Evolutionary conservation across 495 filamentous ascomycete genomes (phyloP).

Genomic region (Arthonia radiata): DNA sequence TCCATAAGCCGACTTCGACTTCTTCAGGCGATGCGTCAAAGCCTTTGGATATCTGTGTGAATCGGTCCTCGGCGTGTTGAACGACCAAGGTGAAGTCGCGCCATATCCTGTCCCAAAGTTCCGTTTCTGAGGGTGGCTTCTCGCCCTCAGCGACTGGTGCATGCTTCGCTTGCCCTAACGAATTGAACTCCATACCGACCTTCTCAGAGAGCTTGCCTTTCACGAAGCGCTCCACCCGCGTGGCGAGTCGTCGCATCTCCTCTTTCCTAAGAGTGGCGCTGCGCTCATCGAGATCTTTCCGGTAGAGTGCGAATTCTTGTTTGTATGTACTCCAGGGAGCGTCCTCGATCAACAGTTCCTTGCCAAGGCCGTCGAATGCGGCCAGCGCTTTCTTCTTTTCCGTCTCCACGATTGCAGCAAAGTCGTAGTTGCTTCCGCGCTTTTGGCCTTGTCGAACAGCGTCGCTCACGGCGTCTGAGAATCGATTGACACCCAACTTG

Average conservation of each 20-base stretch:
- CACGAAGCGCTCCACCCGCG: slow-evolving; percentile 78
- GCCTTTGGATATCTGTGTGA: slow-evolving; percentile 66
- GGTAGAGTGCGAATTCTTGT: slow-evolving; percentile 31
- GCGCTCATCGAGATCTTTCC: slow-evolving; percentile 71
- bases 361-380: slow-evolving; percentile 53
- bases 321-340: slow-evolving; percentile 57
- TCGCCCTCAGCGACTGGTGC: slow-evolving; percentile 58
- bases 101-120: slow-evolving; percentile 95
- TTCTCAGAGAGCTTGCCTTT: slow-evolving; percentile 64
- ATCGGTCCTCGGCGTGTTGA: slow-evolving; percentile 57
- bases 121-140: slow-evolving; percentile 45
- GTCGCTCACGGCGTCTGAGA: slow-evolving; percentile 61
- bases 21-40: slow-evolving; percentile 84
- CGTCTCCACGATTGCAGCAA: slow-evolving; percentile 71
- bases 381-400: slow-evolving; percentile 54
- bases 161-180: slow-evolving; percentile 63
- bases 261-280: slow-evolving; percentile 62
- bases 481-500: slow-evolving; percentile 66
- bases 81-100: slow-evolving; percentile 64
- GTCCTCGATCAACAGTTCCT: slow-evolving; percentile 46
- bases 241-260: slow-evolving; percentile 83
- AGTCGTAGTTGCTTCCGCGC: slow-evolving; percentile 70
- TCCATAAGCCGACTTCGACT: slow-evolving; percentile 81
- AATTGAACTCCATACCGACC: slow-evolving; percentile 83
- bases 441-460: slow-evolving; percentile 82